Percentiles rank a stretch among this genome's conserved stretches.
Evolutionary conservation across 75 land plant species (phyloP).

Genomic region (Cryptomeria japonica): DNA sequence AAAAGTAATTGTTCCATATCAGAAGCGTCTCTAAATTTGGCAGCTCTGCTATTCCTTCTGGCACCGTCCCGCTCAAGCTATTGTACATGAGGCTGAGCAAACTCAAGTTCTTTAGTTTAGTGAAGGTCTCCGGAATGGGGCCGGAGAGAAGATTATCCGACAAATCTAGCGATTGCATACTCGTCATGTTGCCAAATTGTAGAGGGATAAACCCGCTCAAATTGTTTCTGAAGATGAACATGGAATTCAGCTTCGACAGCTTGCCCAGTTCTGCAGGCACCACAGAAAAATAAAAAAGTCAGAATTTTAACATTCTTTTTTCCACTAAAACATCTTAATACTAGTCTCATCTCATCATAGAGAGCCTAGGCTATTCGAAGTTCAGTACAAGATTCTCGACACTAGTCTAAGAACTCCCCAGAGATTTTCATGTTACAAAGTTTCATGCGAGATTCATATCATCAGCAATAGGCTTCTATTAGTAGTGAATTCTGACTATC

Average conservation of each 20-base stretch:
- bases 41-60: slow-evolving; percentile 46
- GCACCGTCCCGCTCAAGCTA: slow-evolving; percentile 48
- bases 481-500: too few relatives aligned
- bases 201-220: slow-evolving; percentile 46
- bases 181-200: slow-evolving; percentile 37
- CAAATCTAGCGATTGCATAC: slow-evolving; percentile 60
- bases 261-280: slow-evolving; percentile 32
- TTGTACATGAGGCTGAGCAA: slow-evolving; percentile 74
- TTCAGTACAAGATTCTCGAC: too few relatives aligned
- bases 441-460: too few relatives aligned
- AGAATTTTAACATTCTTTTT: too few relatives aligned
- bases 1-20: slow-evolving; percentile 67
- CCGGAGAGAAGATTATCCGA: slow-evolving; percentile 67
- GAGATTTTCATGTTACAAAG: too few relatives aligned
- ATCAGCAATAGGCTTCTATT: too few relatives aligned
- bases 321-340: too few relatives aligned
- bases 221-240: slow-evolving; percentile 56
- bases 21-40: slow-evolving; percentile 47
- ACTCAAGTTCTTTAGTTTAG: slow-evolving; percentile 49
- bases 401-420: too few relatives aligned
- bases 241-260: slow-evolving; percentile 44
- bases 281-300: background rate
- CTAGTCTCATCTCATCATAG: too few relatives aligned
- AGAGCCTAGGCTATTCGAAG: too few relatives aligned
- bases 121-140: slow-evolving; percentile 54